phyloP scores from a whole-genome alignment of 495 filamentous ascomycete genomes.

The Penicillium robsamsonii region DNA sequence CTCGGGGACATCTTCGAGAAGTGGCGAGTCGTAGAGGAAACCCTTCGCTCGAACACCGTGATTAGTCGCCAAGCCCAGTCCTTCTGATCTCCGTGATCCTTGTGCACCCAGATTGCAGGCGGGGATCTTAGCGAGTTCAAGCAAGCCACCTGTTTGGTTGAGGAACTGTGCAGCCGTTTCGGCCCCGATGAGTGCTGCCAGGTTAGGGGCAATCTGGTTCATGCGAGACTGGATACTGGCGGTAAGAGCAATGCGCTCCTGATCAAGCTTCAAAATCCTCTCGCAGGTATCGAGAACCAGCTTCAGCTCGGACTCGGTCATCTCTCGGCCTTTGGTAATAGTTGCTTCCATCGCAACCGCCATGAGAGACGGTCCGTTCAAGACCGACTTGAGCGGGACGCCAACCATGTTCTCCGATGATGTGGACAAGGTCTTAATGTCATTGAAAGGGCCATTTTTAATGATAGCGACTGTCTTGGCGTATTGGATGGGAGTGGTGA shows the following conservation, averaged over 20 bases:
- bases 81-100: constrained; percentile 80
- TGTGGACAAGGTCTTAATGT: constrained; percentile 71
- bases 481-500: constrained; percentile 90
- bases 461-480: constrained; percentile 93
- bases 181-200: constrained; percentile 89
- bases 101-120: constrained; percentile 89
- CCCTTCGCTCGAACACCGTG: constrained; percentile 89
- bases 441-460: constrained; percentile 87
- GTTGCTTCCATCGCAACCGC: constrained; percentile 95
- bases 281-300: constrained; percentile 76
- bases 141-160: constrained; percentile 86
- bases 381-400: constrained; percentile 68
- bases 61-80: constrained; percentile 88
- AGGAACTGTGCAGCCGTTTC: constrained; percentile 96
- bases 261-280: constrained; percentile 82
- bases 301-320: constrained; percentile 72
- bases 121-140: constrained; percentile 85
- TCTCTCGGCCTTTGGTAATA: constrained; percentile 74
- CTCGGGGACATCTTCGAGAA: constrained; percentile 76
- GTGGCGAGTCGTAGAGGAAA: constrained; percentile 86
- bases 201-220: constrained; percentile 91
- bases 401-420: constrained; percentile 73
- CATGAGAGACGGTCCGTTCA: constrained; percentile 90
- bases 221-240: constrained; percentile 97
- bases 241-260: constrained; percentile 81